Evolutionary conservation across 2,329 filamentous ascomycete genomes (phyloP).

Genomic region (Microdochium trichocladiopsis): DNA sequence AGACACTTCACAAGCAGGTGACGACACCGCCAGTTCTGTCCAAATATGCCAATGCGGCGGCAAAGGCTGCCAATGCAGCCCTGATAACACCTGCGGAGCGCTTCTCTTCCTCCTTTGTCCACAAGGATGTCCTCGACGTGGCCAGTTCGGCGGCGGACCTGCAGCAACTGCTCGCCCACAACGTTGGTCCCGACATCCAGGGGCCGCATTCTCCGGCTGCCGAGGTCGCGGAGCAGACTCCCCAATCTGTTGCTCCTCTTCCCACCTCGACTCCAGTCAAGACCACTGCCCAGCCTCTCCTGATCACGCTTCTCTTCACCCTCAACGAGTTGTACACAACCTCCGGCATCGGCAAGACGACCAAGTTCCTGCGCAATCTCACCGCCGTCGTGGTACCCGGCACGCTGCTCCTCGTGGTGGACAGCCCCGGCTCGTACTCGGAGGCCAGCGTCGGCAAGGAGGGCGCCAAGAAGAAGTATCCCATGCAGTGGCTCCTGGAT

Average conservation of each 20-base stretch:
- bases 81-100: constrained; percentile 29
- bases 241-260: background rate
- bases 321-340: constrained; percentile 89
- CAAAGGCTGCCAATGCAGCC: constrained; percentile 34
- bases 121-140: constrained; percentile 42
- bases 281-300: constrained; percentile 23
- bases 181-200: too few species aligned
- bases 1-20: constrained; percentile 49
- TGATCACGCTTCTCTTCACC: constrained; percentile 87
- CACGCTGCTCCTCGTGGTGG: constrained; percentile 74
- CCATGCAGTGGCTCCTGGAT: constrained; percentile 90
- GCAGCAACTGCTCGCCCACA: constrained; percentile 19
- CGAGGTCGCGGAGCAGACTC: background rate
- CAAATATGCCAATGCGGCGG: constrained; percentile 42
- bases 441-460: constrained; percentile 63
- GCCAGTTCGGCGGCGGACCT: constrained; percentile 20
- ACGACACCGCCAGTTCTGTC: constrained; percentile 42
- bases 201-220: constrained; percentile 4
- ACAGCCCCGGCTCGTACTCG: constrained; percentile 91
- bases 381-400: constrained; percentile 50
- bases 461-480: constrained; percentile 60
- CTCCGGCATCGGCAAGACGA: constrained; percentile 66
- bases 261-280: background rate
- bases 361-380: constrained; percentile 64
- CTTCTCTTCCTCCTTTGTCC: constrained; percentile 33